Conservation (phyloP, 169 alveolate species). For the Blepharisma undulans region DNA sequence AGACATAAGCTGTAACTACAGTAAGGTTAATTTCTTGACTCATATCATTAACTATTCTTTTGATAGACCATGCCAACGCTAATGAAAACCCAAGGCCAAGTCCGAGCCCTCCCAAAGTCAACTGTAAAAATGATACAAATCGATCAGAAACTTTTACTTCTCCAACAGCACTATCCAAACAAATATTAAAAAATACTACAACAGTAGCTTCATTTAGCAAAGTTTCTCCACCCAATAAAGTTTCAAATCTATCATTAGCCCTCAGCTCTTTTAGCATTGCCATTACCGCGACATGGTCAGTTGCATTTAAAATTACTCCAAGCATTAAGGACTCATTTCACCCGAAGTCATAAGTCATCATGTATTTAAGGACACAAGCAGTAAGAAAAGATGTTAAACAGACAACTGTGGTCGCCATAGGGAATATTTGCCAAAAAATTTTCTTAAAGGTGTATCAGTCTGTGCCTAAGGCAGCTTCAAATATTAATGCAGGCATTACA, state of each 20-base stretch:
- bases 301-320: conserved; percentile 72
- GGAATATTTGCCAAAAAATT: conserved; percentile 41
- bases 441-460: conserved; percentile 63
- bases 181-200: conserved; percentile 56
- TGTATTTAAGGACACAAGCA: conserved; percentile 52
- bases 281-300: conserved; percentile 81
- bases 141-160: conserved; percentile 50
- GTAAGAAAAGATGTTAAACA: conserved; percentile 49
- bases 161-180: conserved; percentile 49
- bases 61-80: conserved; percentile 50
- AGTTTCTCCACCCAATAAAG: conserved; percentile 67
- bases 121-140: conserved; percentile 40
- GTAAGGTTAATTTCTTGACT: conserved; percentile 61
- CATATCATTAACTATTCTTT: conserved; percentile 65
- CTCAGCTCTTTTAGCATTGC: conserved; percentile 68
- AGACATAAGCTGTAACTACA: conserved; percentile 53
- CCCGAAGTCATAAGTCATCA: conserved; percentile 56
- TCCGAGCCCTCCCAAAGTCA: conserved; percentile 53
- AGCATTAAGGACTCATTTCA: conserved; percentile 66
- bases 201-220: conserved; percentile 74
- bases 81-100: conserved; percentile 37
- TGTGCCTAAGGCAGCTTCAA: conserved; percentile 60
- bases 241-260: conserved; percentile 53
- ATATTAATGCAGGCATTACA: conserved; percentile 60
- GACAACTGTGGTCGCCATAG: conserved; percentile 60